Conservation (phyloP, 371 early-diverging fungal species). For the Apophysomyces variabilis region DNA sequence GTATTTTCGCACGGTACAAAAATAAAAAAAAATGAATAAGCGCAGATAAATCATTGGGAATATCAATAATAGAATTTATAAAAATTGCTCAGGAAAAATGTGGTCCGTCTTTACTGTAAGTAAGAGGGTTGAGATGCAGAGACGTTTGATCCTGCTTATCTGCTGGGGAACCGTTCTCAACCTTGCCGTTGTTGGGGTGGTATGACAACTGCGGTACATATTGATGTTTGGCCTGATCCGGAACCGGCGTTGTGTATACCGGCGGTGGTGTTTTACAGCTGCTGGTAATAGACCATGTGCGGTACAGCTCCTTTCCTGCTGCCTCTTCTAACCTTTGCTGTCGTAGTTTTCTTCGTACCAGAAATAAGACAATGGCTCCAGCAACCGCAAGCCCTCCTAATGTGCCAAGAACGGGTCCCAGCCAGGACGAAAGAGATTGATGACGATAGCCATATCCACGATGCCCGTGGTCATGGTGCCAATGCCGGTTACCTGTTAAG, state of each 20-base stretch:
- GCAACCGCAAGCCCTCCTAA: not conserved
- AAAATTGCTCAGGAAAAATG: too few relatives aligned
- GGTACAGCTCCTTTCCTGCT: not conserved
- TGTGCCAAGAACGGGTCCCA: not conserved
- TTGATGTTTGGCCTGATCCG: not conserved
- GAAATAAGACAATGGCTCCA: not conserved
- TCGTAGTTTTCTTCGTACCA: not conserved
- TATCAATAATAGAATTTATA: not conserved
- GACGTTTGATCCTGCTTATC: not conserved
- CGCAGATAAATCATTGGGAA: not conserved
- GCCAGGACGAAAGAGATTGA: not conserved
- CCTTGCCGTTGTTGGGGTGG: not conserved
- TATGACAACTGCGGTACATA: constrained; percentile 2
- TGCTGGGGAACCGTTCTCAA: not conserved
- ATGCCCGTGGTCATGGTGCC: not conserved
- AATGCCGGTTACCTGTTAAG: not conserved
- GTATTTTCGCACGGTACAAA: constrained; percentile 6
- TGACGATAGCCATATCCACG: not conserved
- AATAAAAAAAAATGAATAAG: not conserved
- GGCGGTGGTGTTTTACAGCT: not conserved
- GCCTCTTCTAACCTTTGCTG: not conserved
- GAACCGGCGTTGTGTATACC: not conserved
- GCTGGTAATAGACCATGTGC: not conserved
- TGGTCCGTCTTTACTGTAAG: too few relatives aligned
- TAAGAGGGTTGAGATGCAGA: too few relatives aligned